These are phyloP conservation scores for Anastatica hierochuntica DNA, from an alignment of 345 rosid species.

Conservation along the genomic window DNA sequence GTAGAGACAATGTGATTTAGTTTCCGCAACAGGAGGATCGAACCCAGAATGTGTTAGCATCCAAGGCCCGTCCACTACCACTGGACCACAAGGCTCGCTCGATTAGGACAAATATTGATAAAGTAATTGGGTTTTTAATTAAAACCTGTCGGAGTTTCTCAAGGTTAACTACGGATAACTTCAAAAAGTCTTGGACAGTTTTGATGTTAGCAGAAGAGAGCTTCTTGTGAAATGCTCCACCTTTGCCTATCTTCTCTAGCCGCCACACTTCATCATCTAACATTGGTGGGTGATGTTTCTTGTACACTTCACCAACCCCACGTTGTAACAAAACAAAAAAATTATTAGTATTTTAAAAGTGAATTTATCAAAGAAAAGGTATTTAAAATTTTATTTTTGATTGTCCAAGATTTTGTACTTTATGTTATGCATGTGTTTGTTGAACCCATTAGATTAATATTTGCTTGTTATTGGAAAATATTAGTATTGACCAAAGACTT, in stretches of 20 bases:
- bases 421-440: background rate
- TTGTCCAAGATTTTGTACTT: background rate
- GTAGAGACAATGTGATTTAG: no score
- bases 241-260: conserved; percentile 79
- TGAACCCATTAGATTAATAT: conserved; percentile 3
- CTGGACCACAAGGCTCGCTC: no score
- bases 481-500: conserved; percentile 19
- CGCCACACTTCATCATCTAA: conserved; percentile 83
- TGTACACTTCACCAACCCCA: conserved; percentile 54
- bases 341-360: no score
- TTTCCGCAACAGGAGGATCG: no score
- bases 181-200: conserved; percentile 74
- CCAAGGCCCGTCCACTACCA: no score
- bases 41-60: no score
- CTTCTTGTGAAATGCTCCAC: conserved; percentile 78
- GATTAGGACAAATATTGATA: no score
- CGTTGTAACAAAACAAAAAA: background rate
- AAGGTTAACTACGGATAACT: conserved; percentile 44
- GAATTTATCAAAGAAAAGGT: no score
- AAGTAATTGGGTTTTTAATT: no score
- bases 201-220: conserved; percentile 32
- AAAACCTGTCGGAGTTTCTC: conserved; percentile 33
- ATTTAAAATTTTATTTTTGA: background rate
- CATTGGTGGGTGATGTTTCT: conserved; percentile 85
- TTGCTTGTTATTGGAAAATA: background rate